These are phyloP conservation scores for Populus deltoides DNA, from an alignment of 345 rosid species.

Conservation along the genomic window DNA sequence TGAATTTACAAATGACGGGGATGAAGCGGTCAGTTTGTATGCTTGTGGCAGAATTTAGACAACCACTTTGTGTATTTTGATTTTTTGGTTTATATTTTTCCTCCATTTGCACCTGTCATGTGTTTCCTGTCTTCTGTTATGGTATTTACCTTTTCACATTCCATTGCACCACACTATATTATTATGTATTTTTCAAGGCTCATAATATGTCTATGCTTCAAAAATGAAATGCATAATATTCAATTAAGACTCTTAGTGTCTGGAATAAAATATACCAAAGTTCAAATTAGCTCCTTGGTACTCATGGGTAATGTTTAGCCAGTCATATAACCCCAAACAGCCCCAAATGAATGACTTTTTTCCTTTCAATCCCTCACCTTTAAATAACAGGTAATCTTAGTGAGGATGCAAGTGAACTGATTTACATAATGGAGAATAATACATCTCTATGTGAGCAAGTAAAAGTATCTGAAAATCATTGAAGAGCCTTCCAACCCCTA, in stretches of 20 bases:
- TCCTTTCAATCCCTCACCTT: background rate
- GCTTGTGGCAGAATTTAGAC: background rate
- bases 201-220: background rate
- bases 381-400: background rate
- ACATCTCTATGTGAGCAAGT: background rate
- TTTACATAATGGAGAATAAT: background rate
- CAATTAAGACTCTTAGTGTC: background rate
- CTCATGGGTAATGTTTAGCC: background rate
- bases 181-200: background rate
- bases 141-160: background rate
- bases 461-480: background rate
- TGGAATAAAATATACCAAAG: background rate
- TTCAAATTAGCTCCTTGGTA: background rate
- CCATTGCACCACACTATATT: background rate
- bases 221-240: background rate
- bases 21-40: conserved; percentile 70
- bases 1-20: conserved; percentile 79
- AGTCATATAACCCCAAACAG: background rate
- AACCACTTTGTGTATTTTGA: background rate
- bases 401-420: background rate
- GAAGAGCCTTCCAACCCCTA: no score
- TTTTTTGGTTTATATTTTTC: background rate
- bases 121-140: background rate
- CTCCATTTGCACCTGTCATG: background rate
- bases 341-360: background rate